These are phyloP conservation scores for Myxozyma monticola DNA, from an alignment of 805 yeast genomes.

Conservation along the genomic window DNA sequence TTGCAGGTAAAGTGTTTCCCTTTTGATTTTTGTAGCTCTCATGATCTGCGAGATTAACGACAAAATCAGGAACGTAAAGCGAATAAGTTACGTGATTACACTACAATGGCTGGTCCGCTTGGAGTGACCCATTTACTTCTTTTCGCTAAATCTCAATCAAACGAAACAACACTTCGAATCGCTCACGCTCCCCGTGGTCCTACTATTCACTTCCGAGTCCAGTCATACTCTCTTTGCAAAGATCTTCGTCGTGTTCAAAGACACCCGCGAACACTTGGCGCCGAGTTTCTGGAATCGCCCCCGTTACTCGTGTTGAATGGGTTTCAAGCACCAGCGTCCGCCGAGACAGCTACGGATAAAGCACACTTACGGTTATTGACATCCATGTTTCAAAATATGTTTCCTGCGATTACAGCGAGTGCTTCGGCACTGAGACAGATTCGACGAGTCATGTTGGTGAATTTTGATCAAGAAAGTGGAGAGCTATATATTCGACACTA, in stretches of 20 bases:
- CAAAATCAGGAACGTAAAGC: constrained; percentile 66
- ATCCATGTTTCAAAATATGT: constrained; percentile 91
- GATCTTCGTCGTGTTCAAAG: constrained; percentile 71
- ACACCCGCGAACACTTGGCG: constrained; percentile 69
- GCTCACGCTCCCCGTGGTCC: constrained; percentile 95
- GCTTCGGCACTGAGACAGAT: constrained; percentile 70
- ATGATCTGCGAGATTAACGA: not conserved
- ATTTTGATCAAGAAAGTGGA: constrained; percentile 68
- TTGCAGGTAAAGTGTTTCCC: constrained; percentile 44
- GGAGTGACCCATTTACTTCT: constrained; percentile 87
- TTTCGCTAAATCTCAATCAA: constrained; percentile 76
- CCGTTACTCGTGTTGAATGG: constrained; percentile 93
- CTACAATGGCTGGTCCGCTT: constrained; percentile 98
- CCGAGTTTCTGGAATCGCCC: constrained; percentile 64
- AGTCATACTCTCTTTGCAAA: constrained; percentile 73
- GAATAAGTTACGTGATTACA: constrained; percentile 84
- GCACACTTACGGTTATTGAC: constrained; percentile 51
- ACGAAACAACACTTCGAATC: constrained; percentile 77
- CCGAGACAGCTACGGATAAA: constrained; percentile 67
- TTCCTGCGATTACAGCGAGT: constrained; percentile 92
- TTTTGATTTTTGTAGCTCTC: not conserved
- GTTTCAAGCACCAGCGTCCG: constrained; percentile 64
- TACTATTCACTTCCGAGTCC: constrained; percentile 77
- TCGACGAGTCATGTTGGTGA: constrained; percentile 80
- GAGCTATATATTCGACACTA: constrained; percentile 85